Evolutionary conservation across 2,329 filamentous ascomycete genomes (phyloP), one percentile per base, ranked within the genome.

Genomic region (Monascus ruber): DNA sequence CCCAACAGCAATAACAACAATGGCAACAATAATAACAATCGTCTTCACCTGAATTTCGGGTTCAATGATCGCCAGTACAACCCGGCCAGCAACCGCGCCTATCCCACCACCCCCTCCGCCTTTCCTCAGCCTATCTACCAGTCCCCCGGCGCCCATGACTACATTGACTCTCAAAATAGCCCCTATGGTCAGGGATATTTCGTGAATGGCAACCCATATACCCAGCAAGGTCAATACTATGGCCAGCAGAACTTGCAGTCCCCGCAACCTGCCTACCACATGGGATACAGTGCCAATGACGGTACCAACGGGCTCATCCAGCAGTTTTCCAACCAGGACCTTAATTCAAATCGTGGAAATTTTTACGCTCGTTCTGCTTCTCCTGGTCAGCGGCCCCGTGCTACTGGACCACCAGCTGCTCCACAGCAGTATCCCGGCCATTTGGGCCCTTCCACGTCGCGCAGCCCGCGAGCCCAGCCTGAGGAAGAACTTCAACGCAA

Each of bases 271-370:
- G 65, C 70, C 43, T 77, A 77, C 54, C 71, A 64, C 47, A 64
- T 63, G 54, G 66, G 59, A 31, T 73, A 72, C 51, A 62, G 61
- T 68, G 76, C 69, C 58, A 86, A 85, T 55, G 87, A 95, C 57
- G 83, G 82, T 50, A 93, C 89, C 52, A 91, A 86, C 53, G 88
- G 87, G 26, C 75, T 96, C 34, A 87, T 88, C 44, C 86, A 95
- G 60, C 91, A 98, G 62, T 94, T 96, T 64, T 93, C 89, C 42
- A 87, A 95, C 64, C 89, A 96, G 70, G 94, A 95, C 62, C 74
- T 96, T 32, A 82, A 84, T 34, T 79, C 77, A 33, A 79, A 79
- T 43, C 76, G 86, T 49, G 73, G 74, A 26, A 79, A 77, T 43
- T 77, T 79, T 36, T 88, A 87, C 57, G 77, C 72, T 47, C 73